Evolutionary conservation across 306 rosid species (phyloP), one percentile per base, ranked within the genome.

Genomic region (Cyclanthera cordifolia): DNA sequence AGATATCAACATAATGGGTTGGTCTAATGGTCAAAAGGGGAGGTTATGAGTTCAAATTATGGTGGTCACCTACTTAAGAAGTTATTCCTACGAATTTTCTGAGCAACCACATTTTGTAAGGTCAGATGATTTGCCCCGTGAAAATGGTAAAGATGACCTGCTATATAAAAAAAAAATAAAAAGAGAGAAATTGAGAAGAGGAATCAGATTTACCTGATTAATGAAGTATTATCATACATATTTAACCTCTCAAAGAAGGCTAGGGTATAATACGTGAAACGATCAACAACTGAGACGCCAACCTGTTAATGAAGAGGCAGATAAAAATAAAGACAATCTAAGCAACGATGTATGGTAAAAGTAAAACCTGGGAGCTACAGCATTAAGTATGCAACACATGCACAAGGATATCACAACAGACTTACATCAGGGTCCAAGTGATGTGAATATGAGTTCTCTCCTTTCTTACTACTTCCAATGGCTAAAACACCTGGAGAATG

Each of bases 381-480:
- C 25, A 25, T 24, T 24, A 53, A 23, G 50, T 20, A 63, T 39
- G 52, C 19, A 23, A 13, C 4, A 43, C 7, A 41, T 64, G n/a
- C n/a, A 43, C 5, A 64, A 21, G 4, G 49, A 34, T 32, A 41
- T 56, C 56, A 67, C 32, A 49, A n/a, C 50, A 43, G 60, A 70
- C 95, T 61, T 92, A 93, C 99, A 74, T 93, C 94, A 19, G 95
- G 80, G 72, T 93, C 98, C 87, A 93, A 76, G 89, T 93, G 98
- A 83, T 93, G 98, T 6, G 98, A 93, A 74, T 93, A 93, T 64
- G 98, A 93, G 74, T 93, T 93, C 80, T 93, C 95, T 76, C 96
- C 98, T 82, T 93, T 93, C 91, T 54, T 86, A 87, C 98, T 93
- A 81, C 98, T 93, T 87, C 98, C 98, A 76, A 89, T 86, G 60